Percentiles rank a stretch among this genome's conserved stretches.
Conservation (phyloP, 352 stramenopile species). For the Phytophthora pinifolia region DNA sequence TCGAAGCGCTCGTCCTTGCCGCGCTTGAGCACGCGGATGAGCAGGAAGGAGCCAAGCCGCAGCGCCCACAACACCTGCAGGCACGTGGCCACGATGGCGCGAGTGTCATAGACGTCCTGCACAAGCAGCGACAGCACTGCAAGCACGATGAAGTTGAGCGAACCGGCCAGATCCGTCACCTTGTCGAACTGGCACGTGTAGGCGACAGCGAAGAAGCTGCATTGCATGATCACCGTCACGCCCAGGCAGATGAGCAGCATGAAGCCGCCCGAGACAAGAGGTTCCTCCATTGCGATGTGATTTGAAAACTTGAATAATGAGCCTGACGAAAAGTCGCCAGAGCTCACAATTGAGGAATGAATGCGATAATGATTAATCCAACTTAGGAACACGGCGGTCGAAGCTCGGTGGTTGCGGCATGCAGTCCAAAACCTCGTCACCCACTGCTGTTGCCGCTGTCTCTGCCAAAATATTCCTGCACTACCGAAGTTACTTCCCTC, state of each 20-base stretch:
- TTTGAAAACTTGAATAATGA: background rate
- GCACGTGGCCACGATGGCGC: constrained; percentile 46
- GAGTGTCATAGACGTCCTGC: constrained; percentile 44
- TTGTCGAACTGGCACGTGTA: constrained; percentile 69
- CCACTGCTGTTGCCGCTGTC: background rate
- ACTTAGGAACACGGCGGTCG: too few species aligned
- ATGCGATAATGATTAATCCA: constrained; percentile 8
- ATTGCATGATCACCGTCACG: constrained; percentile 54
- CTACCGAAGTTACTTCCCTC: background rate
- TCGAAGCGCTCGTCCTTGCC: constrained; percentile 80
- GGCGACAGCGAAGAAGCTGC: constrained; percentile 58
- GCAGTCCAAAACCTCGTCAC: too few species aligned
- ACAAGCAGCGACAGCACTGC: constrained; percentile 50
- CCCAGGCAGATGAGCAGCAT: constrained; percentile 54
- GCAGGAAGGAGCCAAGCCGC: constrained; percentile 65
- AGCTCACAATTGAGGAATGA: too few species aligned
- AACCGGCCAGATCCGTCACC: constrained; percentile 61
- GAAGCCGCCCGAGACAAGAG: constrained; percentile 25
- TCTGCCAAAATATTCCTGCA: background rate
- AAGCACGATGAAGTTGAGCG: constrained; percentile 62
- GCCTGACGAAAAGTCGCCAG: too few species aligned
- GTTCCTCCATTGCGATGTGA: constrained; percentile 20
- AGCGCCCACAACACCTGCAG: constrained; percentile 59
- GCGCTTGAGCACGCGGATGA: constrained; percentile 64
- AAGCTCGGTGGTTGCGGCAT: background rate